These are phyloP conservation scores for Kodamaea anthophila DNA, from an alignment of 1,139 yeast genomes.

Conservation along the genomic window DNA sequence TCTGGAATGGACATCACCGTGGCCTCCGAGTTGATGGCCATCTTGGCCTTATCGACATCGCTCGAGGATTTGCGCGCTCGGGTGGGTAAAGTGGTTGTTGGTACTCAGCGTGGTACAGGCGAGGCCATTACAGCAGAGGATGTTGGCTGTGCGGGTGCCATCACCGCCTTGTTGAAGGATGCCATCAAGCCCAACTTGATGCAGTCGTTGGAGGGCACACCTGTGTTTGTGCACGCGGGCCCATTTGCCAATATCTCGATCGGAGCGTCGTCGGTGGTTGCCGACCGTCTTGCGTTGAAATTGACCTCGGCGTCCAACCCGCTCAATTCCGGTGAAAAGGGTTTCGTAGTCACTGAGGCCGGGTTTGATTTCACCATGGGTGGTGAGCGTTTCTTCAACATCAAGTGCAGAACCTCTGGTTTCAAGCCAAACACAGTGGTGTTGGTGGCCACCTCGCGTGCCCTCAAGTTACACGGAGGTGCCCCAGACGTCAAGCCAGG, in stretches of 20 bases:
- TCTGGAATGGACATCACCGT: constrained; percentile 81
- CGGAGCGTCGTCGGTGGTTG: constrained; percentile 78
- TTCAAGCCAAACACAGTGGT: constrained; percentile 68
- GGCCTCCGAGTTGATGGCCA: constrained; percentile 80
- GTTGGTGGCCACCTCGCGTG: constrained; percentile 74
- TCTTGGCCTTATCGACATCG: constrained; percentile 63
- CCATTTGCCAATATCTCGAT: constrained; percentile 83
- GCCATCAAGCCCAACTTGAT: constrained; percentile 79
- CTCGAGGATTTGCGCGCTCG: constrained; percentile 63
- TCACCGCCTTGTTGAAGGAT: constrained; percentile 71
- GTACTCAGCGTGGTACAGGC: constrained; percentile 51
- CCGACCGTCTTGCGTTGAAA: constrained; percentile 69
- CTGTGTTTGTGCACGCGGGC: constrained; percentile 80
- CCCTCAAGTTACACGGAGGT: constrained; percentile 77
- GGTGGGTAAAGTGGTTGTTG: constrained; percentile 68
- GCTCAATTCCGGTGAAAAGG: constrained; percentile 39
- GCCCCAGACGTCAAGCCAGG: constrained; percentile 84
- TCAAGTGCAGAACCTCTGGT: constrained; percentile 74
- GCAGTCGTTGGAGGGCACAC: constrained; percentile 84
- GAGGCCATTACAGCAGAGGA: constrained; percentile 73
- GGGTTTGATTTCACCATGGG: constrained; percentile 89
- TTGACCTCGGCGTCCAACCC: constrained; percentile 47
- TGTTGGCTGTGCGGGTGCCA: constrained; percentile 75
- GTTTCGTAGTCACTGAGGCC: constrained; percentile 78
- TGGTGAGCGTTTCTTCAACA: constrained; percentile 77